These are phyloP conservation scores for Trebouxia gelatinosa DNA, from an alignment of 163 green algal species.

Conservation along the genomic window DNA sequence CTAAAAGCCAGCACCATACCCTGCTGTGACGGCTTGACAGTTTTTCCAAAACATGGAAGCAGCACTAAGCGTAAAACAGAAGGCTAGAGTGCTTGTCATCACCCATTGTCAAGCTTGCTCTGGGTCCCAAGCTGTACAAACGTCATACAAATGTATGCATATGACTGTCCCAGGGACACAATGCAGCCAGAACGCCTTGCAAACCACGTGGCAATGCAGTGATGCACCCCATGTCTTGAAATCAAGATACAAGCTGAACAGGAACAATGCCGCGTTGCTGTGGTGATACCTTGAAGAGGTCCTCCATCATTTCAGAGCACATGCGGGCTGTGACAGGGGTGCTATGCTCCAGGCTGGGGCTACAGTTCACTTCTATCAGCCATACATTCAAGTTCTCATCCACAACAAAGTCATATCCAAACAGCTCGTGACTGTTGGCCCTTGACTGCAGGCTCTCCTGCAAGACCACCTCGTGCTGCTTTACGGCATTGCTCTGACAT, in stretches of 20 bases:
- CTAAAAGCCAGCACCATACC: no score
- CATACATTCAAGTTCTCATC: constrained; percentile 63
- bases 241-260: not conserved
- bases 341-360: constrained; percentile 52
- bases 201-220: not conserved
- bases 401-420: constrained; percentile 70
- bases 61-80: not conserved
- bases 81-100: not conserved
- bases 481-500: no score
- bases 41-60: no score
- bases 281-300: constrained; percentile 33
- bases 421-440: constrained; percentile 34
- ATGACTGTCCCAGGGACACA: not conserved
- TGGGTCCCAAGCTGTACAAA: not conserved
- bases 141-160: not conserved
- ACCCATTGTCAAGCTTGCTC: not conserved
- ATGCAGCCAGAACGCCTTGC: not conserved
- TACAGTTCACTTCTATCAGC: constrained; percentile 76
- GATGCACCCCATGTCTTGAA: not conserved
- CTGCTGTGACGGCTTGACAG: no score
- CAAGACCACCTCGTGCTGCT: not conserved
- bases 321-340: constrained; percentile 48
- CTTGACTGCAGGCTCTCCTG: constrained; percentile 46
- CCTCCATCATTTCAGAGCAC: constrained; percentile 45
- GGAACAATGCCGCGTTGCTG: not conserved